These are phyloP conservation scores for Tulasnella sp. DNA, from an alignment of 768 basidiomycete genomes.

Conservation along the genomic window DNA sequence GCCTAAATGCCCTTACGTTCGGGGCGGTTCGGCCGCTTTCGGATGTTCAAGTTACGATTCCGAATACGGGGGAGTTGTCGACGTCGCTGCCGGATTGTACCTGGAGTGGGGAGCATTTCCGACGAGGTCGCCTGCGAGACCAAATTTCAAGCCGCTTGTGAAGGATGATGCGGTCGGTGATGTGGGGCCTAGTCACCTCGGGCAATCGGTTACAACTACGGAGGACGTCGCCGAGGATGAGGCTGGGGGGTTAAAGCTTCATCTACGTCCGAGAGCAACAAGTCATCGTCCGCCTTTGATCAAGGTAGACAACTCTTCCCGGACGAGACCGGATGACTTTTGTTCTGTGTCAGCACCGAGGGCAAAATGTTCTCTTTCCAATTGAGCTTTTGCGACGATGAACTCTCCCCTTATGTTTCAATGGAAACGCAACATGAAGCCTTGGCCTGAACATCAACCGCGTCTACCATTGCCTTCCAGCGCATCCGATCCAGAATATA, in stretches of 20 bases:
- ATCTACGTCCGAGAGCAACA: conserved; percentile 17
- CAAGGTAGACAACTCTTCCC: conserved; percentile 50
- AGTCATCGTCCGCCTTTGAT: conserved; percentile 34
- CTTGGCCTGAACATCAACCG: neutral
- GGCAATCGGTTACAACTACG: neutral
- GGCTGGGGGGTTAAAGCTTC: conserved; percentile 26
- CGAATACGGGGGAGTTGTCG: neutral
- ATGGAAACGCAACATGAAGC: conserved; percentile 48
- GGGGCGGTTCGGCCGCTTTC: conserved; percentile 17
- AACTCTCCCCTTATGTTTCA: conserved; percentile 61
- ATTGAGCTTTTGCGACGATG: conserved; percentile 55
- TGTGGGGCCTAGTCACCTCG: neutral
- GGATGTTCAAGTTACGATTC: neutral
- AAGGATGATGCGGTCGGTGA: neutral
- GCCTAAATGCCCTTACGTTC: neutral
- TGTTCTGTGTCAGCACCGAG: conserved; percentile 59
- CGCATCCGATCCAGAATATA: neutral
- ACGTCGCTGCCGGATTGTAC: conserved; percentile 51
- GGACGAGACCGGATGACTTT: conserved; percentile 51
- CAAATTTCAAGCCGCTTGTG: conserved; percentile 36
- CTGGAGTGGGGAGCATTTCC: conserved; percentile 96
- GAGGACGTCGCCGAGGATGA: too few species aligned
- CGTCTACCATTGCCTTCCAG: neutral
- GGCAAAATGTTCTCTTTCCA: conserved; percentile 58
- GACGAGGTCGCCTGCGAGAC: conserved; percentile 59